phyloP scores from a whole-genome alignment of 768 basidiomycete genomes.

The Suillus luteus region DNA sequence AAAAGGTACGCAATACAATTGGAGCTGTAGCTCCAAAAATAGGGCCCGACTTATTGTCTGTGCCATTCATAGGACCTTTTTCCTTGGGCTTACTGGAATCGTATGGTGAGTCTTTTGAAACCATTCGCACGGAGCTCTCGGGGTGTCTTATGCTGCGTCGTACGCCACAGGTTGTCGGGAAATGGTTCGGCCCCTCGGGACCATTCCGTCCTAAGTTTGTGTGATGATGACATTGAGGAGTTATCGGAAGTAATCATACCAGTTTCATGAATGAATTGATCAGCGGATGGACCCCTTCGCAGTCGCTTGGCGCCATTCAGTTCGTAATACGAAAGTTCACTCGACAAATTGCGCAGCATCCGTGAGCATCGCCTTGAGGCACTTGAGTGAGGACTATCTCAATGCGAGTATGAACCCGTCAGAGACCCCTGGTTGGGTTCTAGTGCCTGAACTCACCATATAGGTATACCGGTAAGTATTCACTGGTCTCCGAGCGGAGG shows the following conservation, averaged over 20 bases:
- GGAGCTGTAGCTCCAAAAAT: slow-evolving; percentile 4
- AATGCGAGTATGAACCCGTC: background rate
- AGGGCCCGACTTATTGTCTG: background rate
- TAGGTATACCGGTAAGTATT: background rate
- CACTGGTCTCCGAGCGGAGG: background rate
- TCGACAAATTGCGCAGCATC: background rate
- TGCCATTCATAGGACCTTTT: slow-evolving; percentile 31
- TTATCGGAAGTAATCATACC: background rate
- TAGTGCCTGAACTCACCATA: background rate
- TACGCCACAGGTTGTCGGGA: slow-evolving; percentile 36
- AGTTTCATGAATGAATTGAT: background rate
- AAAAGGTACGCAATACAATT: slow-evolving; percentile 53
- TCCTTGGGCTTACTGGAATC: slow-evolving; percentile 71
- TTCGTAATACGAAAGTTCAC: background rate
- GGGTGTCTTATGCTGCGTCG: slow-evolving; percentile 56
- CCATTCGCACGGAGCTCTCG: slow-evolving; percentile 58
- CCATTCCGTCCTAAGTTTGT: slow-evolving; percentile 41
- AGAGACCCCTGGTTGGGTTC: background rate
- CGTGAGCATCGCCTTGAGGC: background rate
- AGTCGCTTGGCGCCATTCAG: too few species aligned
- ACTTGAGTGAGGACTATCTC: background rate
- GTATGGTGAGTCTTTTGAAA: slow-evolving; percentile 53
- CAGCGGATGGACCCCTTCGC: background rate
- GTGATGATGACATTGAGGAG: slow-evolving; percentile 14
- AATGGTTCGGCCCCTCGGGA: slow-evolving; percentile 52